phyloP scores from a whole-genome alignment of 306 rosid genomes.

The Dalbergia cultrata region DNA sequence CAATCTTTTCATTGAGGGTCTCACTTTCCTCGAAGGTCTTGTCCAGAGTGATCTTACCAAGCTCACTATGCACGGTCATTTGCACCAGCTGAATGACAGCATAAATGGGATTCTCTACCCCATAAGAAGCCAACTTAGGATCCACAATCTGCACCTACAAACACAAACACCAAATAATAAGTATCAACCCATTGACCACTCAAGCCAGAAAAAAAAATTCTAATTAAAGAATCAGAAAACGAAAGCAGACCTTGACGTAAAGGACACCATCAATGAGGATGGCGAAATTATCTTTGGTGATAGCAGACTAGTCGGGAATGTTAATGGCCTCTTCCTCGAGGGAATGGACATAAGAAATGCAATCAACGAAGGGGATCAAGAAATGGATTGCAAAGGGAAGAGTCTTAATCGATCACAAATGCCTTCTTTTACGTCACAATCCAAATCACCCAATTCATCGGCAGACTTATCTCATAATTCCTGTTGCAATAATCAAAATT shows the following conservation, averaged over 20 bases:
- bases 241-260: slow-evolving; percentile 74
- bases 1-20: slow-evolving; percentile 88
- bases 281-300: slow-evolving; percentile 89
- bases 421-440: slow-evolving; percentile 97
- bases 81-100: slow-evolving; percentile 97
- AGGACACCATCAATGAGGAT: slow-evolving; percentile 93
- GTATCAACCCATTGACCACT: slow-evolving; percentile 8
- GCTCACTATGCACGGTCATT: slow-evolving; percentile 96
- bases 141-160: slow-evolving; percentile 76
- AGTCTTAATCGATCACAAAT: slow-evolving; percentile 91
- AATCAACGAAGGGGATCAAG: slow-evolving; percentile 83
- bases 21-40: slow-evolving; percentile 96
- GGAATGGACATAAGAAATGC: slow-evolving; percentile 90
- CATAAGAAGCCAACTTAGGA: slow-evolving; percentile 92
- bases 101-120: slow-evolving; percentile 85
- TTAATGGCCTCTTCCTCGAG: slow-evolving; percentile 88
- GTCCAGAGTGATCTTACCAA: slow-evolving; percentile 96
- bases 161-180: neutral
- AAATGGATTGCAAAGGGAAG: slow-evolving; percentile 92
- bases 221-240: neutral
- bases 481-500: slow-evolving; percentile 32
- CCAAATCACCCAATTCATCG: slow-evolving; percentile 91
- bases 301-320: slow-evolving; percentile 88
- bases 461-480: slow-evolving; percentile 75
- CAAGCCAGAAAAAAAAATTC: slow-evolving; percentile 8